These are phyloP conservation scores for Toxoplasma gondii DNA, from an alignment of 169 alveolate species.

Conservation along the genomic window DNA sequence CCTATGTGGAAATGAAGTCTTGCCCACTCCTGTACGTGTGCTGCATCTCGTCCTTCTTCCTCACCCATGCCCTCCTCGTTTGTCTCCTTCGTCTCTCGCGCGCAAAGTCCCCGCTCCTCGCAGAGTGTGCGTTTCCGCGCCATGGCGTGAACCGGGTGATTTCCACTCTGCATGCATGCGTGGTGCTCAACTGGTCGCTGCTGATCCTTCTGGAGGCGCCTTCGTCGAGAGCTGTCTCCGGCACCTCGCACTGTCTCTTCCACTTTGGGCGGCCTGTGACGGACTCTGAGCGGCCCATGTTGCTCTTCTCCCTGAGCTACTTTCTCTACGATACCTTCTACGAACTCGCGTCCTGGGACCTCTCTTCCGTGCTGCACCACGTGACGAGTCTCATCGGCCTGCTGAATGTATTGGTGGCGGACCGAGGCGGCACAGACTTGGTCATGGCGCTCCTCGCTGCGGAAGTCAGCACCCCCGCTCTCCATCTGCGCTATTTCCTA, in stretches of 20 bases:
- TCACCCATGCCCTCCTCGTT: conserved; percentile 19
- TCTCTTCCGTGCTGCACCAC: conserved; percentile 54
- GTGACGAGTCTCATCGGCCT: conserved; percentile 31
- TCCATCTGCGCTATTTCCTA: conserved; percentile 65
- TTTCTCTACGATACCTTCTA: conserved; percentile 63
- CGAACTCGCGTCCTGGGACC: conserved; percentile 32
- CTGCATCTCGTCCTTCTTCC: conserved; percentile 11
- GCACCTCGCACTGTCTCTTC: background rate
- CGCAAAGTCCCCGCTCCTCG: conserved; percentile 49
- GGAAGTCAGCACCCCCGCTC: conserved; percentile 69
- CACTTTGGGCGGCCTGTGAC: conserved; percentile 39
- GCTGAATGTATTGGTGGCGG: background rate
- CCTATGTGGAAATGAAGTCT: background rate
- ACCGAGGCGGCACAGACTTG: conserved; percentile 50
- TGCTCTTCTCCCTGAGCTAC: conserved; percentile 60
- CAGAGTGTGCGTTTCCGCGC: conserved; percentile 32
- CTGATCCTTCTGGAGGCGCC: conserved; percentile 10
- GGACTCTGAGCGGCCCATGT: conserved; percentile 48
- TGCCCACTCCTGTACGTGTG: background rate
- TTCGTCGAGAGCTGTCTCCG: background rate
- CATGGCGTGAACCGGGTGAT: conserved; percentile 57
- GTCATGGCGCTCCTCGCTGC: conserved; percentile 55
- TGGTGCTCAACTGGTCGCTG: background rate
- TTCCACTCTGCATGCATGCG: conserved; percentile 41
- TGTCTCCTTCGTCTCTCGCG: conserved; percentile 49